Percentiles rank a stretch among this genome's conserved stretches.
Evolutionary conservation across 768 basidiomycete species (phyloP).

Genomic region (Mycena rosella): DNA sequence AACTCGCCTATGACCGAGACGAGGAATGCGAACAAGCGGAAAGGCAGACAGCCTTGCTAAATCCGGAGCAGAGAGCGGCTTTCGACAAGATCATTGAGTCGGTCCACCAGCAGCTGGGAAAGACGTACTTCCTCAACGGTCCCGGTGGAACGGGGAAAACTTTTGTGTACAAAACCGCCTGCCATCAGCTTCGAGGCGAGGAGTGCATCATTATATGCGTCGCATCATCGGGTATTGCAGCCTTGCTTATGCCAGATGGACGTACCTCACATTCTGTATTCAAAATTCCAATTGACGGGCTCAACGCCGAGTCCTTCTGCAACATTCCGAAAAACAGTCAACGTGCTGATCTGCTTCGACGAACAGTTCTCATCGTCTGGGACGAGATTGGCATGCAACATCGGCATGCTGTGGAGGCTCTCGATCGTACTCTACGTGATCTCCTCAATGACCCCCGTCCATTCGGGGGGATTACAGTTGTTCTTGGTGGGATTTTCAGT

Average conservation of each 20-base stretch:
- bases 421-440: slow-evolving; percentile 49
- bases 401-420: slow-evolving; percentile 45
- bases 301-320: slow-evolving; percentile 39
- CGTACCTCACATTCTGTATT: slow-evolving; percentile 62
- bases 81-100: slow-evolving; percentile 9
- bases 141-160: slow-evolving; percentile 19
- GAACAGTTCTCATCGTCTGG: slow-evolving; percentile 51
- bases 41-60: neutral
- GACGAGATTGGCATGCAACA: slow-evolving; percentile 54
- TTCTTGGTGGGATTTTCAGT: slow-evolving; percentile 37
- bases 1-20: slow-evolving; percentile 36
- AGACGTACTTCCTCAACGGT: slow-evolving; percentile 15
- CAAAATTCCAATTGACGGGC: slow-evolving; percentile 55
- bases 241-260: slow-evolving; percentile 58
- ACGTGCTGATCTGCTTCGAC: slow-evolving; percentile 43
- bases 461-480: slow-evolving; percentile 52
- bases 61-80: neutral
- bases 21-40: slow-evolving; percentile 20
- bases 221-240: slow-evolving; percentile 62
- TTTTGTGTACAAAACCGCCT: slow-evolving; percentile 11
- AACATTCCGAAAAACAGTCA: slow-evolving; percentile 42
- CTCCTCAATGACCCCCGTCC: slow-evolving; percentile 38
- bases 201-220: slow-evolving; percentile 10
- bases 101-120: neutral
- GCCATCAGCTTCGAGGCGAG: slow-evolving; percentile 2